Percentiles rank a stretch among this genome's conserved stretches.
These are phyloP conservation scores for Ascochyta clinopodiicola DNA, from an alignment of 2,329 filamentous ascomycete species.

Conservation along the genomic window DNA sequence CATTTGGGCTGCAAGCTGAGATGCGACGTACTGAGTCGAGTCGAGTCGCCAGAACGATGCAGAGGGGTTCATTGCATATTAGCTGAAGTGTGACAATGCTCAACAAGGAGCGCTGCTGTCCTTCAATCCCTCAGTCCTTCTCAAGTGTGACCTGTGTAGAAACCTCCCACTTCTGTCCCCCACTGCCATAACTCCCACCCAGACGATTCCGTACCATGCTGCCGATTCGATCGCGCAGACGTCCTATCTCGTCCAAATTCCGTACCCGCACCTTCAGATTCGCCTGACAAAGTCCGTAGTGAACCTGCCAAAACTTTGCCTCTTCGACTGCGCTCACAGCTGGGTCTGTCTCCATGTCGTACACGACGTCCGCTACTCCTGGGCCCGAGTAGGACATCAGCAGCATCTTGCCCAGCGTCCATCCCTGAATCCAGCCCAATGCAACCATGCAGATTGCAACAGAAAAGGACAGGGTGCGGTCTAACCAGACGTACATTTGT, in stretches of 20 bases:
- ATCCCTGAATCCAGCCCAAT: slow-evolving; percentile 81
- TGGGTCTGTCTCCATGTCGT: slow-evolving; percentile 82
- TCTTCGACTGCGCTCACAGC: slow-evolving; percentile 81
- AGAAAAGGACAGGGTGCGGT: slow-evolving; percentile 78
- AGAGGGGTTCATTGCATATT: slow-evolving; percentile 28
- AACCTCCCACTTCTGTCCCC: slow-evolving; percentile 88
- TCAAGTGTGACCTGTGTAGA: slow-evolving; percentile 77
- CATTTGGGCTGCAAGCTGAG: slow-evolving; percentile 31
- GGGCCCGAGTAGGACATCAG: slow-evolving; percentile 82
- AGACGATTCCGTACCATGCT: slow-evolving; percentile 84
- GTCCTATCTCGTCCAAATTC: slow-evolving; percentile 69
- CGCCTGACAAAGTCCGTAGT: slow-evolving; percentile 95
- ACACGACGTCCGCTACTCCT: slow-evolving; percentile 75
- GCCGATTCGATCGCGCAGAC: slow-evolving; percentile 76
- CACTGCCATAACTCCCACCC: slow-evolving; percentile 84
- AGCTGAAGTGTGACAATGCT: slow-evolving; percentile 21
- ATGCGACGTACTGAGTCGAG: slow-evolving; percentile 24
- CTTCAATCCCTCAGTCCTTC: slow-evolving; percentile 52
- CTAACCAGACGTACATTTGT: slow-evolving; percentile 81
- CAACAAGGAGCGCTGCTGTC: slow-evolving; percentile 7
- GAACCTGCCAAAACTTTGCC: slow-evolving; percentile 97
- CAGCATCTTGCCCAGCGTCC: slow-evolving; percentile 89
- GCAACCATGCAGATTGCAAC: slow-evolving; percentile 90
- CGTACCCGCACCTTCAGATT: slow-evolving; percentile 81
- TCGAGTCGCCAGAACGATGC: slow-evolving; percentile 31